A percentile compares a stretch with the other conserved stretches of the same genome.
These are phyloP conservation scores for Tricholoma sp. DNA, from an alignment of 768 basidiomycete species.

Conservation along the genomic window DNA sequence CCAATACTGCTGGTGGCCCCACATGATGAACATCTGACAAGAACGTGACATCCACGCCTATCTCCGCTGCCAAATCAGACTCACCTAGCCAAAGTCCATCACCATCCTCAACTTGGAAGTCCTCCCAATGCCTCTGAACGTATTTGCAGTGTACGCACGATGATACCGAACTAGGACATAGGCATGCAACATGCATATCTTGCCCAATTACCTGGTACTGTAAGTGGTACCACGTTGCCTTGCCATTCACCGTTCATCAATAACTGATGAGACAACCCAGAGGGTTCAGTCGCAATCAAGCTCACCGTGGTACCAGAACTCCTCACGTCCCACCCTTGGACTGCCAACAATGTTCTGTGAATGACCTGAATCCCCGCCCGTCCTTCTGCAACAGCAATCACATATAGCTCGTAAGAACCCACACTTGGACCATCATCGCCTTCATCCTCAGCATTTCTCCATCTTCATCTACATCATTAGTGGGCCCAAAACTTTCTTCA, in stretches of 20 bases:
- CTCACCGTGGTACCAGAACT: neutral
- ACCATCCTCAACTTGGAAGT: neutral
- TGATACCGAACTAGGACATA: neutral
- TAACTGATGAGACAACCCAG: neutral
- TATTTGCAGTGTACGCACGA: neutral
- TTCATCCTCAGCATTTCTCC: no score
- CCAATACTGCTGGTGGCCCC: no score
- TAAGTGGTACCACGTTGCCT: conserved; percentile 2
- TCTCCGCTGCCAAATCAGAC: no score
- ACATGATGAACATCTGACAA: no score
- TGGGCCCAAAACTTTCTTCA: no score
- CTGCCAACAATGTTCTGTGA: neutral
- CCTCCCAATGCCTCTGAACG: neutral
- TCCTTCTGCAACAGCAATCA: neutral
- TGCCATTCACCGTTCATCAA: neutral
- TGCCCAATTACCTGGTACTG: neutral
- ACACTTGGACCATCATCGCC: neutral
- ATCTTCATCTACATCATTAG: no score
- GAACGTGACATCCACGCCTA: no score
- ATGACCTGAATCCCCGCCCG: neutral
- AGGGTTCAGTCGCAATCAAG: no score
- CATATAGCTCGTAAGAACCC: neutral
- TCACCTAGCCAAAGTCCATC: no score
- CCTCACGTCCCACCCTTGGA: conserved; percentile 2
- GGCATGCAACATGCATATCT: neutral